These are phyloP conservation scores for Nemania diffusa DNA, from an alignment of 2,329 filamentous ascomycete species.

Conservation along the genomic window DNA sequence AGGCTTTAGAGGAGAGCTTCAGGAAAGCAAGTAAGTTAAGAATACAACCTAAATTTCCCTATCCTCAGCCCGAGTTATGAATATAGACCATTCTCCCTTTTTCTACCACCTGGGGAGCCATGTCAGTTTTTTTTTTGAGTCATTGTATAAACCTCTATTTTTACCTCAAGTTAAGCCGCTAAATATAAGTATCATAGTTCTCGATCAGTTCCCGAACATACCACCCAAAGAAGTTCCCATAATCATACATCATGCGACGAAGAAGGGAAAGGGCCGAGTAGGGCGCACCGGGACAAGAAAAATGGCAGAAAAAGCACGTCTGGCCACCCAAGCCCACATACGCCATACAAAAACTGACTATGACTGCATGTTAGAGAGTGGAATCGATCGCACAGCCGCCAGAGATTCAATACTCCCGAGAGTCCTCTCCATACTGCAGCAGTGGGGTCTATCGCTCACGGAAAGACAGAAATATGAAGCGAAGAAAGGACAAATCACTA, in stretches of 20 bases:
- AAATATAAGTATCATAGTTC: conserved; percentile 13
- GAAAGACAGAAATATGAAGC: not conserved
- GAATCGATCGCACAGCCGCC: conserved; percentile 11
- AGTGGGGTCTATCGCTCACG: conserved; percentile 14
- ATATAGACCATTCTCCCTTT: not conserved
- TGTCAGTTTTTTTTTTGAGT: not conserved
- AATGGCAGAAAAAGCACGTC: conserved; percentile 15
- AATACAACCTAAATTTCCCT: not conserved
- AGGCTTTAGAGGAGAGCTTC: conserved; percentile 18
- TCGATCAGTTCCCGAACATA: conserved; percentile 24
- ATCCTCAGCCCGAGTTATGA: too few relatives aligned
- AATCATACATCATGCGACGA: conserved; percentile 20
- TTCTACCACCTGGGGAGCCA: not conserved
- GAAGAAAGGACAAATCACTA: not conserved
- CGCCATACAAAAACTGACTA: conserved; percentile 33
- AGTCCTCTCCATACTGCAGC: not conserved
- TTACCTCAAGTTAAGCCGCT: not conserved
- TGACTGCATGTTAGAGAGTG: conserved; percentile 17
- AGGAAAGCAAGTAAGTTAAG: conserved; percentile 26
- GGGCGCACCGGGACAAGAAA: conserved; percentile 26
- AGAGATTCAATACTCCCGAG: conserved; percentile 2
- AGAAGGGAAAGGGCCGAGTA: conserved; percentile 27
- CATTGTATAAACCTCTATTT: not conserved
- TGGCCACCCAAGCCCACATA: conserved; percentile 30
- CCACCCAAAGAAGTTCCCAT: conserved; percentile 2